phyloP scores from a whole-genome alignment of 2,329 filamentous ascomycete species.

The Penicillium fuscoglaucum region DNA sequence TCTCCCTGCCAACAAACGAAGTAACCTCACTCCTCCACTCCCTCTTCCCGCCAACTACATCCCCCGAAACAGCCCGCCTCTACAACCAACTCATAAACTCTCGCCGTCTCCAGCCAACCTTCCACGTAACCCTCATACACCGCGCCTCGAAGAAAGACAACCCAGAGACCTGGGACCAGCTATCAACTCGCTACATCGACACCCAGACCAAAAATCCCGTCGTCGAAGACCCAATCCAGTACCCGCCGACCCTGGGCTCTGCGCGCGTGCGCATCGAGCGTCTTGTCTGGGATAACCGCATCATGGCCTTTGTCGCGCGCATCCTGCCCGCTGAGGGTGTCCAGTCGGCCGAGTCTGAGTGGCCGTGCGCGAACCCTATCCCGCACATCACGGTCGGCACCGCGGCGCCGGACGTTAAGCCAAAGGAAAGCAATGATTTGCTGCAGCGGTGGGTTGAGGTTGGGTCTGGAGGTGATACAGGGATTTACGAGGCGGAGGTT shows the following conservation, averaged over 20 bases:
- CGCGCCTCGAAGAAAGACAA: conserved; percentile 62
- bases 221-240: conserved; percentile 23
- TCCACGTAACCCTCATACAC: conserved; percentile 94
- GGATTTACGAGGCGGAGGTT: conserved; percentile 57
- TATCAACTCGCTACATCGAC: conserved; percentile 59
- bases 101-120: conserved; percentile 75
- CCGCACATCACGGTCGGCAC: conserved; percentile 92
- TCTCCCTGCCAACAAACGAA: conserved; percentile 54
- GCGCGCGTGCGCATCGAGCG: conserved; percentile 58
- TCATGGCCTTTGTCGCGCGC: conserved; percentile 90
- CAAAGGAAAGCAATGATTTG: conserved; percentile 89
- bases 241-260: conserved; percentile 36
- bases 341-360: conserved; percentile 48
- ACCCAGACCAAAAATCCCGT: conserved; percentile 32
- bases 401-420: conserved; percentile 71
- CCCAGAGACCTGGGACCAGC: conserved; percentile 73
- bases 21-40: conserved; percentile 64
- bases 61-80: conserved; percentile 61
- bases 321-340: conserved; percentile 47
- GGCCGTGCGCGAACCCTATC: conserved; percentile 73
- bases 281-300: conserved; percentile 77
- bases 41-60: conserved; percentile 60
- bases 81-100: conserved; percentile 73
- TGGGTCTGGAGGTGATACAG: conserved; percentile 52
- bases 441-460: conserved; percentile 71